Evolutionary conservation across 73 alveolate genomes (phyloP).

Genomic region (Paramecium bursaria): DNA sequence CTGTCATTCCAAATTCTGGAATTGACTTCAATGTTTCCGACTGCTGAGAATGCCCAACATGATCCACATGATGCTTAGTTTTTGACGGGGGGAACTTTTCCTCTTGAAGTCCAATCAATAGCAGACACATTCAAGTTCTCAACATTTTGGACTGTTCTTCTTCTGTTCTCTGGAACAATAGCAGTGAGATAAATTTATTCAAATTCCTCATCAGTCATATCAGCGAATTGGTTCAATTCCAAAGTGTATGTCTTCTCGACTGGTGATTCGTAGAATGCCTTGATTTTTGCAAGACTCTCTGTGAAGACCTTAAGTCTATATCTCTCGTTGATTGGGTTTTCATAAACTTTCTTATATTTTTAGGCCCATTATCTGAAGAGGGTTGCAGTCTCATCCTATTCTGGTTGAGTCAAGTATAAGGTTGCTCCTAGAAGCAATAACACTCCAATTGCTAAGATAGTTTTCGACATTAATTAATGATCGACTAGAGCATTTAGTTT

Average conservation of each 20-base stretch:
- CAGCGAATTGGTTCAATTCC: neutral
- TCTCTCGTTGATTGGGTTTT: neutral
- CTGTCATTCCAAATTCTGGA: constrained; percentile 57
- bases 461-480: neutral
- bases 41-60: constrained; percentile 90
- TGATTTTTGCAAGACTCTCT: neutral
- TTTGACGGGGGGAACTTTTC: too few species aligned
- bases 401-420: neutral
- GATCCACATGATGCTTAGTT: constrained; percentile 87
- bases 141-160: too few species aligned
- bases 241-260: neutral
- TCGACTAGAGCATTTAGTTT: too few species aligned
- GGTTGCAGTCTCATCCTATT: neutral
- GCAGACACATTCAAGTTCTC: too few species aligned
- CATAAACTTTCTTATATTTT: too few species aligned
- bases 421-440: neutral
- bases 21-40: constrained; percentile 86
- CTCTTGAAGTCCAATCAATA: too few species aligned
- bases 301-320: neutral
- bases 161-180: neutral
- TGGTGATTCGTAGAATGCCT: neutral
- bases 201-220: neutral
- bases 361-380: neutral
- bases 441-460: neutral
- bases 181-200: neutral